Percentiles rank a stretch among this genome's conserved stretches.
Evolutionary conservation across 495 filamentous ascomycete genomes (phyloP).

Genomic region (Aspergillus hancockii): DNA sequence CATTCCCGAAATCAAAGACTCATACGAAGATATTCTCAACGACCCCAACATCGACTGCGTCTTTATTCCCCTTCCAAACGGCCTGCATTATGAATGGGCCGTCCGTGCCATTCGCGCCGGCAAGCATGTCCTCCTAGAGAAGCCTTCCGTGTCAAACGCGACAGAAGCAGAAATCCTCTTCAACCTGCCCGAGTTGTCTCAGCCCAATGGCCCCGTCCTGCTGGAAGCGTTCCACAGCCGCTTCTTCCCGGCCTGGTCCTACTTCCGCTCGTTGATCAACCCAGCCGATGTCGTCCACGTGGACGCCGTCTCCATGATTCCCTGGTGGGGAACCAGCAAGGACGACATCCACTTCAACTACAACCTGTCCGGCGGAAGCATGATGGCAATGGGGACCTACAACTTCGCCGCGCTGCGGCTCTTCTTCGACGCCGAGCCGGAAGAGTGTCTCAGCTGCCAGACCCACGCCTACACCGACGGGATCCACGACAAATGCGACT

Average conservation of each 20-base stretch:
- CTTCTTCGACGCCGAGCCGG: conserved; percentile 36
- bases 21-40: conserved; percentile 45
- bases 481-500: conserved; percentile 36
- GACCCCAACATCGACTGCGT: conserved; percentile 45
- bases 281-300: conserved; percentile 12
- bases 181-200: conserved; percentile 30
- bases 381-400: conserved; percentile 61
- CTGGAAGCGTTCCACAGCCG: conserved; percentile 61
- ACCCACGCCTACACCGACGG: conserved; percentile 28
- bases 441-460: conserved; percentile 39
- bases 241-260: conserved; percentile 57
- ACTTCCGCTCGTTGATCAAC: conserved; percentile 43
- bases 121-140: conserved; percentile 53
- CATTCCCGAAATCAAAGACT: conserved; percentile 54
- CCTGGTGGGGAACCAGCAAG: conserved; percentile 8
- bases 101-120: conserved; percentile 37
- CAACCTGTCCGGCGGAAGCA: conserved; percentile 53
- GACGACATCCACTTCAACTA: conserved; percentile 61
- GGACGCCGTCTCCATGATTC: conserved; percentile 17
- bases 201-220: conserved; percentile 38
- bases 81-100: conserved; percentile 48
- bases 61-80: conserved; percentile 54
- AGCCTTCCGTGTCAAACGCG: conserved; percentile 44
- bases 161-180: conserved; percentile 40
- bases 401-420: conserved; percentile 41